These are phyloP conservation scores for Pestalotiopsis sp. DNA, from an alignment of 2,329 filamentous ascomycete species.

Conservation along the genomic window DNA sequence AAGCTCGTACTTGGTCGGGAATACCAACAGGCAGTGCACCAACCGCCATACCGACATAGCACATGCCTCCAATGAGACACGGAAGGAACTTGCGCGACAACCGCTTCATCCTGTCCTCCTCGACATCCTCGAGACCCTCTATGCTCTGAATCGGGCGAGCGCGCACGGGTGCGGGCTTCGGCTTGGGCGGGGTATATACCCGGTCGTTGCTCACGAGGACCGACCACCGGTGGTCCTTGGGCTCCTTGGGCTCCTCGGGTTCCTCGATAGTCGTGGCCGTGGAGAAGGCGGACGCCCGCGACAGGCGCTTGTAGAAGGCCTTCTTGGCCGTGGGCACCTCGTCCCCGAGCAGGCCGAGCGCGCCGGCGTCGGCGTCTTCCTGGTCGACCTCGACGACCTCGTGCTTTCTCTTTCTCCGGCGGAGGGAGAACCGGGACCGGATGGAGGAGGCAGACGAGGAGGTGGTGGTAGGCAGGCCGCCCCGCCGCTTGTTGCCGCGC, in stretches of 20 bases:
- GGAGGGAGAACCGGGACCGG: neutral
- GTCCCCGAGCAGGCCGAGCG: neutral
- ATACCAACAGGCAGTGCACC: neutral
- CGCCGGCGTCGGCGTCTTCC: neutral
- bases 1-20: neutral
- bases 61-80: neutral
- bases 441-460: neutral
- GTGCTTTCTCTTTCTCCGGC: neutral
- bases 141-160: neutral
- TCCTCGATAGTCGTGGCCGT: neutral
- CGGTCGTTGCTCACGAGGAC: neutral
- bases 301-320: neutral
- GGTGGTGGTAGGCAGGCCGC: too few species aligned
- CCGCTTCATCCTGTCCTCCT: neutral
- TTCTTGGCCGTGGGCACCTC: neutral
- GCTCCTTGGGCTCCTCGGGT: neutral
- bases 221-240: neutral
- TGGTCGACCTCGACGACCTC: neutral
- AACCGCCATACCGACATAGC: neutral
- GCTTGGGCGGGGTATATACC: neutral
- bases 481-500: neutral
- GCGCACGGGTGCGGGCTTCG: neutral
- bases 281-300: neutral
- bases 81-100: neutral
- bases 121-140: neutral